These are phyloP conservation scores for Hirschfeldia incana DNA, from an alignment of 345 rosid genomes.

Conservation along the genomic window DNA sequence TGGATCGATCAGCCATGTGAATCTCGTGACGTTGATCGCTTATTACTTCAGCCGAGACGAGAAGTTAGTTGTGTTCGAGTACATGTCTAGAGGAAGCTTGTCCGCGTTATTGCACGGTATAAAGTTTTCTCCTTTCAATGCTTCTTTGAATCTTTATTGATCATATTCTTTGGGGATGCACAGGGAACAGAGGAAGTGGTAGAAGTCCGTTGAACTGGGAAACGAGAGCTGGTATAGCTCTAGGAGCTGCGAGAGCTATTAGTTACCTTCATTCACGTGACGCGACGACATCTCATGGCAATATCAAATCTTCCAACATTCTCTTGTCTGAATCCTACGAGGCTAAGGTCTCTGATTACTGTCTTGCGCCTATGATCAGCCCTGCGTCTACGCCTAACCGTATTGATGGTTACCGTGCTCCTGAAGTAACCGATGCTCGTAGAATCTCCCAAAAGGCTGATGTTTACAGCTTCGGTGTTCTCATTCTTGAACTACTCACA, in stretches of 20 bases:
- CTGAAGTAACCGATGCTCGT: conserved; percentile 82
- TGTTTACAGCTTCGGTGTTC: conserved; percentile 86
- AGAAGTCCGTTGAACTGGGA: conserved; percentile 90
- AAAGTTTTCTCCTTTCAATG: too few species aligned
- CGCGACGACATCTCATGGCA: conserved; percentile 73
- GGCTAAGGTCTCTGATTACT: conserved; percentile 80
- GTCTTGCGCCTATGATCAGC: conserved; percentile 77
- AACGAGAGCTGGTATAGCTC: conserved; percentile 65
- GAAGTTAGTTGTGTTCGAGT: conserved; percentile 67
- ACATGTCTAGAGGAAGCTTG: conserved; percentile 72
- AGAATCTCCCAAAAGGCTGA: conserved; percentile 84
- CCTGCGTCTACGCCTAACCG: conserved; percentile 73
- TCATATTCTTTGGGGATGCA: background rate
- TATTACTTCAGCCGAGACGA: conserved; percentile 59
- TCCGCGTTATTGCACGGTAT: conserved; percentile 72
- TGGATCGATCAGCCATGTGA: conserved; percentile 66
- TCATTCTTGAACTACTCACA: conserved; percentile 80
- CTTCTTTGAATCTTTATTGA: too few species aligned
- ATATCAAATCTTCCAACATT: conserved; percentile 86
- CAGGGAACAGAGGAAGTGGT: conserved; percentile 81
- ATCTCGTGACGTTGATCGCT: conserved; percentile 59
- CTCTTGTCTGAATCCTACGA: conserved; percentile 67
- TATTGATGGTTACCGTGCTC: conserved; percentile 84
- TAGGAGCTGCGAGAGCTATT: conserved; percentile 79
- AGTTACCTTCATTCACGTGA: conserved; percentile 79